Base-by-base conservation (phyloP, 306 rosid genomes). In the Hippophae tibetana region DNA sequence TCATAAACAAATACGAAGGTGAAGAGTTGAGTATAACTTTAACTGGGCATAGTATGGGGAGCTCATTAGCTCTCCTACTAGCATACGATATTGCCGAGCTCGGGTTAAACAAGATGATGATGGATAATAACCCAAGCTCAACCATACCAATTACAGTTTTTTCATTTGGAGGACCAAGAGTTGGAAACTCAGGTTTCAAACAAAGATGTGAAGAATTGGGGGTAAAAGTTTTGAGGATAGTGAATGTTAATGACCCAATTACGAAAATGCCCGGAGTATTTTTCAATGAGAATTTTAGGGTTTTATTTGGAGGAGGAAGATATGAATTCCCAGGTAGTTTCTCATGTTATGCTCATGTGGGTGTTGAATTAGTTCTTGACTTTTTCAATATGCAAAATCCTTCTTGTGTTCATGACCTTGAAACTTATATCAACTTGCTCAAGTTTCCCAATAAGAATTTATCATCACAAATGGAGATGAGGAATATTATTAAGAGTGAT, bases 41-140 rank as follows among this genome's bases (percentile, higher is more conserved):
- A 58, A 87, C 92, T 1, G 98, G 98, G 26, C 98, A 90, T 44
- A 90, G 98, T 74, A 79, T 90, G 96, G 98, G 98, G 5, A 90
- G 98, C 67, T 88, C 98, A 10, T 54, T 90, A 52, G 96, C 92
- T 38, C 72, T 83, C 9, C 84, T 90, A 26, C 84, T 90, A n/a
- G 96, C 95, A 0, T 90, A 87, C 52, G 98, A 90, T 64, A 75
- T 90, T 52, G 78, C 95, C 0, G 98, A 90, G 76, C 82, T 90
- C 9, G 96, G 89, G 2, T 61, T 90, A 18, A 86, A 78, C 55
- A 63, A 50, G 38, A 56, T 45, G 38, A 64, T 31, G 49, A 6
- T 18, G 43, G 6, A 10, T 3, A 23, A 25, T 13, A 53, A 6
- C 14, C n/a, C n/a, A 4, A 31, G 38, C 38, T 31, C 5, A 4